These are phyloP conservation scores for Lodderomyces metapsilosis DNA, from an alignment of 1,139 yeast genomes.

Conservation along the genomic window DNA sequence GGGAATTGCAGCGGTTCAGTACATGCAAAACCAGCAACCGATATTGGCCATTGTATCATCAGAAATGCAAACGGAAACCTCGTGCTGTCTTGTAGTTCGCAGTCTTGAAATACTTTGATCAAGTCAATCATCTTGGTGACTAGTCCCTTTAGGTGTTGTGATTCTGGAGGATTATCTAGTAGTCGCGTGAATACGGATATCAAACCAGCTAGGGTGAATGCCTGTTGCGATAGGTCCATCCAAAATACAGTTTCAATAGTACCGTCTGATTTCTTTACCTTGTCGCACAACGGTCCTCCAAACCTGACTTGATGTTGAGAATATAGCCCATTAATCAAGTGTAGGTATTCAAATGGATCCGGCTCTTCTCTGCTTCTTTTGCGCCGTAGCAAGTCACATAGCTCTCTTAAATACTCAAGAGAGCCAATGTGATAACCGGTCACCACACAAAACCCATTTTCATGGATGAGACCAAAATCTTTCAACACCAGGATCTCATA, in stretches of 20 bases:
- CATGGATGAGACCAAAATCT: slow-evolving; percentile 29
- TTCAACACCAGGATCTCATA: slow-evolving; percentile 33
- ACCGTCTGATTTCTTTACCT: slow-evolving; percentile 9
- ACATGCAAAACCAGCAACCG: slow-evolving; percentile 55
- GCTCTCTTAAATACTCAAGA: slow-evolving; percentile 46
- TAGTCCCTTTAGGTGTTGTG: slow-evolving; percentile 28
- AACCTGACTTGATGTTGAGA: slow-evolving; percentile 14
- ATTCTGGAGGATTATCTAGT: slow-evolving; percentile 29
- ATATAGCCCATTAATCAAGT: slow-evolving; percentile 26
- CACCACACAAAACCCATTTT: slow-evolving; percentile 51
- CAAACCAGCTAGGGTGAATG: slow-evolving; percentile 28
- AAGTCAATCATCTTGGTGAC: slow-evolving; percentile 25
- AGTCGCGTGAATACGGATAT: slow-evolving; percentile 27
- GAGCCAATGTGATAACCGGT: slow-evolving; percentile 55
- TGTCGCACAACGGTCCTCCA: slow-evolving; percentile 11
- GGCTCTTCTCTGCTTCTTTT: slow-evolving; percentile 22
- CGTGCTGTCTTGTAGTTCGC: slow-evolving; percentile 14
- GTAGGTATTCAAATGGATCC: slow-evolving; percentile 21
- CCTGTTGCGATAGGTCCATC: slow-evolving; percentile 36
- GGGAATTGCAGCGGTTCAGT: slow-evolving; percentile 39
- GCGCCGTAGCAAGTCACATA: slow-evolving; percentile 44
- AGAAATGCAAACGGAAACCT: slow-evolving; percentile 21
- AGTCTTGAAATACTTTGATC: slow-evolving; percentile 19
- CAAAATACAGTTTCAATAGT: slow-evolving; percentile 21
- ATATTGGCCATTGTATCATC: slow-evolving; percentile 58